Evolutionary conservation across 768 basidiomycete genomes (phyloP).

Genomic region (Phaffia australis): DNA sequence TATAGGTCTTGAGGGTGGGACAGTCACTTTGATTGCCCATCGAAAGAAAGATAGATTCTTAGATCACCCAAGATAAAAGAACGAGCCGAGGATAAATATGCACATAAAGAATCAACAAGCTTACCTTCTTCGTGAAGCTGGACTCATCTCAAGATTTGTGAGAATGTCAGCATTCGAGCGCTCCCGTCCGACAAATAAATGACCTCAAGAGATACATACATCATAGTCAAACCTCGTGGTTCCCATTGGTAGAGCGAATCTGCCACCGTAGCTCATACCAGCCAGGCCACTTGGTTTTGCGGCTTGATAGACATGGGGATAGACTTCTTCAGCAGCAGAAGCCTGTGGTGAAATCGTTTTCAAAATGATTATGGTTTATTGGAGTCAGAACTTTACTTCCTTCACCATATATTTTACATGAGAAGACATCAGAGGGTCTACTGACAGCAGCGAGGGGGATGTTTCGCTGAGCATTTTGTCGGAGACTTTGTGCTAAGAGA

Average conservation of each 20-base stretch:
- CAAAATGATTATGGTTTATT: not conserved
- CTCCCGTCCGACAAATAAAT: not conserved
- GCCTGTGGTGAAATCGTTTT: constrained; percentile 27
- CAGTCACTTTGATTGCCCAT: constrained; percentile 48
- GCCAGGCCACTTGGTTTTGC: constrained; percentile 43
- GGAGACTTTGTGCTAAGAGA: not conserved
- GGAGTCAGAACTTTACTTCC: too few relatives aligned
- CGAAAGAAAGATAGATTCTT: too few relatives aligned
- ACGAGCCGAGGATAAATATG: not conserved
- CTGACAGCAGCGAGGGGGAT: too few relatives aligned
- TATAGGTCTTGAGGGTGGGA: constrained; percentile 71
- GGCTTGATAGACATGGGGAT: constrained; percentile 81
- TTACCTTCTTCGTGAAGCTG: constrained; percentile 61
- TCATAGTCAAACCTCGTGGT: constrained; percentile 59
- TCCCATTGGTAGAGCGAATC: constrained; percentile 71
- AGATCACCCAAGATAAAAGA: not conserved
- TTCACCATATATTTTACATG: too few relatives aligned
- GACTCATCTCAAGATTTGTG: not conserved
- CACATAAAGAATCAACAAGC: not conserved
- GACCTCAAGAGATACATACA: constrained; percentile 41
- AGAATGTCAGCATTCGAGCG: constrained; percentile 8
- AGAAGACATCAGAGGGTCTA: too few relatives aligned
- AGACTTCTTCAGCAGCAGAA: constrained; percentile 40
- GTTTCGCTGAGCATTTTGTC: not conserved
- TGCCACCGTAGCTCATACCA: constrained; percentile 60